phyloP scores from a whole-genome alignment of 139 green algal genomes.

The Micractinium conductrix region DNA sequence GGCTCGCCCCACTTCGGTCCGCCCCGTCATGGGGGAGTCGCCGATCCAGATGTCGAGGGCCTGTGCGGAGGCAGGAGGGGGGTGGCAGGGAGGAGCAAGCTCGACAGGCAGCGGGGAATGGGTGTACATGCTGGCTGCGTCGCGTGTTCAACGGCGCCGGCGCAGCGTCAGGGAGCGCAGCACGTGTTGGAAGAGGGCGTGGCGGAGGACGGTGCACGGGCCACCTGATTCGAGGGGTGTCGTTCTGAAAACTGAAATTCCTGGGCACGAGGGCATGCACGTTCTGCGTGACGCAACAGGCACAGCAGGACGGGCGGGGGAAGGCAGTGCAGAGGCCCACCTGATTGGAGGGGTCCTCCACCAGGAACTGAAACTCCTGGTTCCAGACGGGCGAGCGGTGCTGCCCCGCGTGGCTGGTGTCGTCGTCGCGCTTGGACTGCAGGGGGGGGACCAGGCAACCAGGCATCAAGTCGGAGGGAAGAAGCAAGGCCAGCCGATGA shows the following conservation, averaged over 20 bases:
- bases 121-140: background rate
- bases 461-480: no score
- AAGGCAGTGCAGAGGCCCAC: slow-evolving; percentile 31
- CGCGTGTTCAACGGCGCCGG: no score
- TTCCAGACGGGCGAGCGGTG: slow-evolving; percentile 91
- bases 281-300: no score
- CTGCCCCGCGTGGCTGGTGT: slow-evolving; percentile 73
- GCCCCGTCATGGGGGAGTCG: slow-evolving; percentile 86
- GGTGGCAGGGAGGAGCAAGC: background rate
- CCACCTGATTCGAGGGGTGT: no score
- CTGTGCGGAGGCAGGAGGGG: slow-evolving; percentile 37
- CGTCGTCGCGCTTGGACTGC: slow-evolving; percentile 69
- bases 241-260: no score
- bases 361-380: slow-evolving; percentile 85
- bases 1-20: slow-evolving; percentile 76
- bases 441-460: no score
- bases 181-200: no score
- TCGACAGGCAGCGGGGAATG: background rate
- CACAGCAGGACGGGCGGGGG: no score
- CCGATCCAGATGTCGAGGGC: slow-evolving; percentile 81
- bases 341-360: slow-evolving; percentile 81
- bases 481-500: no score
- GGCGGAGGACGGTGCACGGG: no score
- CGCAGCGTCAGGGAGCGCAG: no score
- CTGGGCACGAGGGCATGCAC: no score